Evolutionary conservation across 768 basidiomycete species (phyloP), one percentile per base, ranked within the genome.

Genomic region (Kockovaella imperatae): DNA sequence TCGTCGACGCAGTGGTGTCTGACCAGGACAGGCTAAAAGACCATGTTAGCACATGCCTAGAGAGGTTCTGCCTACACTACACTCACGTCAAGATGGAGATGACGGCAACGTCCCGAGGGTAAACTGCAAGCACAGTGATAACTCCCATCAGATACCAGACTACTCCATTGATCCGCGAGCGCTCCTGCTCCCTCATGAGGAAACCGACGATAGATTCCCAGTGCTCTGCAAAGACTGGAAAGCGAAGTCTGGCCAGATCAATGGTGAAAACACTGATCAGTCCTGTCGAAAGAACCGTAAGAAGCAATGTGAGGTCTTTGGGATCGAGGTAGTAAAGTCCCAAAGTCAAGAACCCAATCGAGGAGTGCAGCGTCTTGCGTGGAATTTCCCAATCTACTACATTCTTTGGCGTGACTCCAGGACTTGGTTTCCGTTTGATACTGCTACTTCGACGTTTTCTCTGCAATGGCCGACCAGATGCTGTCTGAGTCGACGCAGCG

Each of bases 101-200:
- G n/a, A 86, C 80, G 10, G 89, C 89, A 26, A 95, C 78, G 63
- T 93, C 90, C 40, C 83, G 76, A 2, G 90, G 90, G 62, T 87
- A 85, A 42, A 81, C 71, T 0, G 78, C 71, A 17, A 95, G 77
- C 14, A 81, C 85, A 61, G 82, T 78, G 52, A 86, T 79, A 54
- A 85, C 87, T 15, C 90, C 90, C 21, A 91, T 71, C 49, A 93
- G 82, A 68, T 93, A 95, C 87, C 85, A 93, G 39, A 83, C 80
- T 24, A 90, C 86, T 1, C 90, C 90, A 61, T 95, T 93, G 8
- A 82, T 78, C 25, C 78, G 74, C 64, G 80, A 75, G 81, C 86
- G 82, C 75, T 91, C 89, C 53, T 80, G 80, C 54, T 91, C 87
- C 8, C 90, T 79, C 90, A 93, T 91, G 42, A 93, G 77, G 59